Conservation (phyloP, 139 green algal genomes). For the Pleodorina starrii region DNA sequence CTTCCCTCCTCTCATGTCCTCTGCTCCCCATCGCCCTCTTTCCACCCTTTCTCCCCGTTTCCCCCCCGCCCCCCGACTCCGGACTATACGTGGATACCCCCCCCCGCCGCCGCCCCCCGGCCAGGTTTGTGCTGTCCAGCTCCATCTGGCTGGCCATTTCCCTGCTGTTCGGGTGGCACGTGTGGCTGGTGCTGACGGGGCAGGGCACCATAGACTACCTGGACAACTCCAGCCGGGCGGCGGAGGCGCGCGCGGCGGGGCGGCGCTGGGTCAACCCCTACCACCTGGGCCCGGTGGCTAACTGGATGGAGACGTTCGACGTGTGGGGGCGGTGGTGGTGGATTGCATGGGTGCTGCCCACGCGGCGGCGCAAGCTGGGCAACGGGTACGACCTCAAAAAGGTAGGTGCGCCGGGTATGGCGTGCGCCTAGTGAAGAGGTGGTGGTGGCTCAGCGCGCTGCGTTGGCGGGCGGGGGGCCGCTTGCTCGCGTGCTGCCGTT, state of each 20-base stretch:
- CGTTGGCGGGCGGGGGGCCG: too few relatives aligned
- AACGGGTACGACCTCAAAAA: conserved; percentile 41
- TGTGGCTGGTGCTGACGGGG: conserved; percentile 71
- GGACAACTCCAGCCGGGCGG: conserved; percentile 38
- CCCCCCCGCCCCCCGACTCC: not conserved
- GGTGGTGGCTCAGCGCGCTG: too few relatives aligned
- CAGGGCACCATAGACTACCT: conserved; percentile 76
- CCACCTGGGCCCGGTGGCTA: conserved; percentile 64
- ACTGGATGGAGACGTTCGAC: conserved; percentile 75
- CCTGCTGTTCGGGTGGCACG: conserved; percentile 72
- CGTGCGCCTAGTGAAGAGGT: too few relatives aligned
- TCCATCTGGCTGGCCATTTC: conserved; percentile 59
- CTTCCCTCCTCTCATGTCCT: too few relatives aligned
- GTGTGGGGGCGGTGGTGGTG: conserved; percentile 72
- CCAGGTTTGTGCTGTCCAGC: conserved; percentile 53
- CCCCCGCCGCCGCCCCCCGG: too few relatives aligned
- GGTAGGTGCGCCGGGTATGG: not conserved
- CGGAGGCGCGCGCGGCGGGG: conserved; percentile 43
- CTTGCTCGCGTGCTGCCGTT: too few relatives aligned
- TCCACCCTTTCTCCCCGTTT: not conserved
- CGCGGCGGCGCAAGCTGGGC: conserved; percentile 50
- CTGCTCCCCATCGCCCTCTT: conserved; percentile 23
- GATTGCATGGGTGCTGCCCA: conserved; percentile 66
- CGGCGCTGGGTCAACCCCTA: conserved; percentile 68
- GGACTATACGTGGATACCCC: too few relatives aligned